These are phyloP conservation scores for Zymoseptoria tritici DNA, from an alignment of 2,329 filamentous ascomycete species.

Conservation along the genomic window DNA sequence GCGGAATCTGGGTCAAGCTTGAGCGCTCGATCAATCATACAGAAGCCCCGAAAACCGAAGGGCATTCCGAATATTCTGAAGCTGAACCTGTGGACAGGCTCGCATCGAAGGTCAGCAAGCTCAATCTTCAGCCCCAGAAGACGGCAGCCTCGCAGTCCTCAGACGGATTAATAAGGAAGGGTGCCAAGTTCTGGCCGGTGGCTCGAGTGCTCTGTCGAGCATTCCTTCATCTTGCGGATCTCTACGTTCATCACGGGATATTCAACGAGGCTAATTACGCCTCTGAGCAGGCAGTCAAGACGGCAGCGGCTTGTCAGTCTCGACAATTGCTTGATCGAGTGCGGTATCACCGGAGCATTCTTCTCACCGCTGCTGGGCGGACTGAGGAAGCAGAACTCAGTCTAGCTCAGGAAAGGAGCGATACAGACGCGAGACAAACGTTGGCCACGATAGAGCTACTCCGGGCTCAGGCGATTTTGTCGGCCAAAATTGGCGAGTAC, in stretches of 20 bases:
- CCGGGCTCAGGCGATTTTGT: conserved; percentile 17
- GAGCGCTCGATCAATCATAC: conserved; percentile 9
- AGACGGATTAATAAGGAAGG: conserved; percentile 35
- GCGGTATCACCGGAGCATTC: conserved; percentile 16
- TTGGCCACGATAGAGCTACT: conserved; percentile 14
- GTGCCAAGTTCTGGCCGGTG: conserved; percentile 71
- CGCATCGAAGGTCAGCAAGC: conserved; percentile 26
- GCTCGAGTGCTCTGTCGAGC: conserved; percentile 66
- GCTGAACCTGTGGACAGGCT: conserved; percentile 10
- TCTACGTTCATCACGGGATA: conserved; percentile 79
- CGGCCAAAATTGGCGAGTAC: conserved; percentile 14
- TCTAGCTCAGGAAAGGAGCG: conserved; percentile 12
- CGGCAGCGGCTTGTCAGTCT: conserved; percentile 47
- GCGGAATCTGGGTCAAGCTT: conserved; percentile 22
- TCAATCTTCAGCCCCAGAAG: conserved; percentile 32
- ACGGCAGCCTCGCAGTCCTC: not conserved
- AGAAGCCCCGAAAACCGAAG: conserved; percentile 16
- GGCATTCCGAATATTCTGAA: not conserved
- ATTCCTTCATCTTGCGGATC: conserved; percentile 63
- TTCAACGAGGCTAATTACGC: conserved; percentile 86
- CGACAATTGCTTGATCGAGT: conserved; percentile 11
- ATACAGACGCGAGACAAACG: not conserved
- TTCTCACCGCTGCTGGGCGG: conserved; percentile 19
- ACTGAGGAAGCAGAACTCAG: conserved; percentile 27
- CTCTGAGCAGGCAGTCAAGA: conserved; percentile 71